phyloP scores from a whole-genome alignment of 495 filamentous ascomycete species.

The Friedmanniomyces simplex region DNA sequence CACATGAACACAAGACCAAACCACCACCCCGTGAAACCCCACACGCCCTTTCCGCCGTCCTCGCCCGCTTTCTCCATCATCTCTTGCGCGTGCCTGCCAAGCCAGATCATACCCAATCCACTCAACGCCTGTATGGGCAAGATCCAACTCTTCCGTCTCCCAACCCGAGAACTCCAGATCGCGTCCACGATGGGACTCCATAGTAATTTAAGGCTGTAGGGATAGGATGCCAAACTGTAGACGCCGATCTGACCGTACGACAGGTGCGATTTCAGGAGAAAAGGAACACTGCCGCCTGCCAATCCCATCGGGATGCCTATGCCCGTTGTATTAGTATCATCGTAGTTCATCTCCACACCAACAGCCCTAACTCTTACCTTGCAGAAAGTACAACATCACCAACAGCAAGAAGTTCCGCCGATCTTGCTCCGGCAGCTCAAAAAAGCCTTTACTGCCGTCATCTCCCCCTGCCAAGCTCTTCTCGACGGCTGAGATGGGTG shows the following conservation, averaged over 20 bases:
- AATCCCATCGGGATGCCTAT: constrained; percentile 98
- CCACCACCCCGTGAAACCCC: constrained; percentile 96
- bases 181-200: constrained; percentile 98
- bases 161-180: constrained; percentile 75
- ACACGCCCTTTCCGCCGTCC: constrained; percentile 68
- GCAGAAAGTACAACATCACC: constrained; percentile 87
- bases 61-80: constrained; percentile 79
- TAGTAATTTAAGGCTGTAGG: constrained; percentile 87
- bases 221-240: constrained; percentile 87
- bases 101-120: constrained; percentile 82
- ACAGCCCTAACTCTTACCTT: too few species aligned
- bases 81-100: constrained; percentile 63
- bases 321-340: too few species aligned
- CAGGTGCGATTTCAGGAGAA: constrained; percentile 79
- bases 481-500: neutral
- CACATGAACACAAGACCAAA: constrained; percentile 96
- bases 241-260: constrained; percentile 92
- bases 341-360: too few species aligned
- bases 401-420: constrained; percentile 80
- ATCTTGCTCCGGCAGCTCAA: constrained; percentile 69
- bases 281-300: constrained; percentile 85
- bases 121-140: constrained; percentile 86
- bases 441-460: constrained; percentile 47
- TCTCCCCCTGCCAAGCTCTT: neutral
- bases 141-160: constrained; percentile 95